Evolutionary conservation across 2,329 filamentous ascomycete genomes (phyloP), one percentile per base, ranked within the genome.

Genomic region (Tolypocladium guangdongense): DNA sequence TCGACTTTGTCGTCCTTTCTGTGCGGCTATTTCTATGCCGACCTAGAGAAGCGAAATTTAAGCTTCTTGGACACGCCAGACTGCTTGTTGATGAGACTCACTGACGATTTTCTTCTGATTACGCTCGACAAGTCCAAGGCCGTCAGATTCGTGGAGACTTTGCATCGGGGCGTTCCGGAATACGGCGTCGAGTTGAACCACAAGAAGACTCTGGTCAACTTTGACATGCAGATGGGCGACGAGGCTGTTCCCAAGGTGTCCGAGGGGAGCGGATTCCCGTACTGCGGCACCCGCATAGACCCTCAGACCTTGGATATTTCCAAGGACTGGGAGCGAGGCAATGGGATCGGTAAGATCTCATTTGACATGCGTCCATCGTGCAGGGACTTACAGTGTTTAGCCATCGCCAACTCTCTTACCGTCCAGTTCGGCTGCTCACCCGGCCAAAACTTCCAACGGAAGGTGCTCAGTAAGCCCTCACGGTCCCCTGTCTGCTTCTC

Each of bases 11-110:
- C 91, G 0, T 88, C 86, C 45, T 76, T 90, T 41, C 76, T 99
- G 6, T 97, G 93, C 75, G 97, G 90, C 69, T 92, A 95, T 70
- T 96, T 97, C 68, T 99, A 99, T 65, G 91, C 88, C 7, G 84
- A 93, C 57, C 79, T 97, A 1, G 93, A 99, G 68, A 70, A 71
- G 7, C 76, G 83, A 30, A 73, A 85, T 16, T 74, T 97, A 2
- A 65, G 63, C 0, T 97, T 96, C 63, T 69, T 93, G 18, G 63
- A 70, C 11, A 56, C 56, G 0, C 54, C 64, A 12, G 73, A 85
- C 36, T 85, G 80, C 49, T 69, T 96, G 3, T 74, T 99, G 8
- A 69, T 97, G 51, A 80, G 93, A 18, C 77, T 96, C 11, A 88
- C 95, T 43, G 93, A 99, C 61, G 93, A 99, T 63, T 99, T 97